Percentiles rank a stretch among this genome's conserved stretches.
Evolutionary conservation across 495 filamentous ascomycete species (phyloP).

Genomic region (Xylaria intraflava): DNA sequence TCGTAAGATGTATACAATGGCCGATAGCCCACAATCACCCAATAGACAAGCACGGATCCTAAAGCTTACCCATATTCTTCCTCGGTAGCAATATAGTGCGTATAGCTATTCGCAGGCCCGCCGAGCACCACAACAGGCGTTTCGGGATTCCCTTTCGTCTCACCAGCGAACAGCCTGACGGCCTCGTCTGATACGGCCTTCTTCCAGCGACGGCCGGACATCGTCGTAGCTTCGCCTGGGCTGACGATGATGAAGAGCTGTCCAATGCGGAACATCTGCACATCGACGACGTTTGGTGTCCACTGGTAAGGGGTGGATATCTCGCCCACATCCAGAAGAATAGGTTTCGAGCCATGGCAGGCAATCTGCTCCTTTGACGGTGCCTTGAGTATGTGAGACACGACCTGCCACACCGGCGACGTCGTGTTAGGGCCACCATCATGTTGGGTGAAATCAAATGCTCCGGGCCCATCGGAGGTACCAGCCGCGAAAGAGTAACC

Average conservation of each 20-base stretch:
- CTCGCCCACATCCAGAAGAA: constrained; percentile 85
- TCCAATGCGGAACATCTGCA: constrained; percentile 82
- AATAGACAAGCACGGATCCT: not conserved
- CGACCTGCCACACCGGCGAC: constrained; percentile 77
- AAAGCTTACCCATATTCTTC: constrained; percentile 64
- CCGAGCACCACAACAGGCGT: constrained; percentile 77
- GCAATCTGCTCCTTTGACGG: constrained; percentile 64
- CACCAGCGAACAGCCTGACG: constrained; percentile 35
- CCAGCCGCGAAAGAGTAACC: constrained; percentile 94
- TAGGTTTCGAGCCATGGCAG: constrained; percentile 81
- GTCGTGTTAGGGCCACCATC: constrained; percentile 62
- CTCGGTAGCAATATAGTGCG: constrained; percentile 90
- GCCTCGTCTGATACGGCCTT: constrained; percentile 59
- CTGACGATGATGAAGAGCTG: constrained; percentile 82
- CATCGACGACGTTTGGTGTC: constrained; percentile 89
- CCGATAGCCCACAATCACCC: no score
- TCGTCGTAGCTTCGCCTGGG: constrained; percentile 89
- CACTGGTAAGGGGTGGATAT: constrained; percentile 74
- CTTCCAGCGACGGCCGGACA: constrained; percentile 91
- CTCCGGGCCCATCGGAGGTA: constrained; percentile 87
- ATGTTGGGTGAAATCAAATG: constrained; percentile 92
- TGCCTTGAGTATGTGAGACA: constrained; percentile 62
- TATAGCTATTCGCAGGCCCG: constrained; percentile 92
- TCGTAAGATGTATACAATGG: no score
- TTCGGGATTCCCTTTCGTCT: constrained; percentile 17